Conservation (phyloP, 768 basidiomycete genomes). For the Collybia mongolica region DNA sequence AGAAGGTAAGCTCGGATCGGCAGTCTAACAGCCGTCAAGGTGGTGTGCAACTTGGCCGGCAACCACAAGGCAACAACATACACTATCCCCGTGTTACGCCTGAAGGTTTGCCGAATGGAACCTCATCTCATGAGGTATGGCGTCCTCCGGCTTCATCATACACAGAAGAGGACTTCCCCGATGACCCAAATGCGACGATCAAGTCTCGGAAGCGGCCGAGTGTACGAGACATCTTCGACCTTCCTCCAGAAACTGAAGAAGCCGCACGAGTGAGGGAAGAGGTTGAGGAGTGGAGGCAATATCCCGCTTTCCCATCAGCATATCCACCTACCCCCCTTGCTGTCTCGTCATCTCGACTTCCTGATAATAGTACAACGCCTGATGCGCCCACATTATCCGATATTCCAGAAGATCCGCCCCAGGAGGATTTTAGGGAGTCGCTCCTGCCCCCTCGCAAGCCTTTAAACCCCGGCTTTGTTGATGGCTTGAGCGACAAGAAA, state of each 20-base stretch:
- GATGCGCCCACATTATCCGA: conserved; percentile 22
- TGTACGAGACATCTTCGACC: conserved; percentile 10
- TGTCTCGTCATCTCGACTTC: conserved; percentile 28
- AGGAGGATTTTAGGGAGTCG: conserved; percentile 69
- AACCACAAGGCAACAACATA: not conserved
- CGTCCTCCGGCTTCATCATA: conserved; percentile 54
- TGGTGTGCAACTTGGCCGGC: conserved; percentile 1
- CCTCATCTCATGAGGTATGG: conserved; percentile 49
- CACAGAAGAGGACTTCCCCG: conserved; percentile 28
- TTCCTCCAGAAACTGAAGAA: conserved; percentile 5
- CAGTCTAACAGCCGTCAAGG: conserved; percentile 1
- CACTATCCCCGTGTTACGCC: conserved; percentile 7
- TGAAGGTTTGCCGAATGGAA: conserved; percentile 2
- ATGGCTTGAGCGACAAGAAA: conserved; percentile 59
- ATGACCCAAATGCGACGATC: conserved; percentile 11
- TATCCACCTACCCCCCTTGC: conserved; percentile 71
- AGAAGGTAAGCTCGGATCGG: conserved; percentile 6
- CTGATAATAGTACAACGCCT: conserved; percentile 1
- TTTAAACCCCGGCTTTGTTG: conserved; percentile 55
- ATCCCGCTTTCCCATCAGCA: conserved; percentile 74
- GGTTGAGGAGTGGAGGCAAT: conserved; percentile 70
- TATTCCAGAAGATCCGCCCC: conserved; percentile 37
- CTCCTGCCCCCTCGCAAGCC: conserved; percentile 66
- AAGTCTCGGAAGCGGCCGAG: conserved; percentile 1
- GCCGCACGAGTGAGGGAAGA: conserved; percentile 22